A percentile compares a stretch with the other conserved stretches of the same genome.
Conservation (phyloP, 2,329 filamentous ascomycete species). For the Fusarium sp. region DNA sequence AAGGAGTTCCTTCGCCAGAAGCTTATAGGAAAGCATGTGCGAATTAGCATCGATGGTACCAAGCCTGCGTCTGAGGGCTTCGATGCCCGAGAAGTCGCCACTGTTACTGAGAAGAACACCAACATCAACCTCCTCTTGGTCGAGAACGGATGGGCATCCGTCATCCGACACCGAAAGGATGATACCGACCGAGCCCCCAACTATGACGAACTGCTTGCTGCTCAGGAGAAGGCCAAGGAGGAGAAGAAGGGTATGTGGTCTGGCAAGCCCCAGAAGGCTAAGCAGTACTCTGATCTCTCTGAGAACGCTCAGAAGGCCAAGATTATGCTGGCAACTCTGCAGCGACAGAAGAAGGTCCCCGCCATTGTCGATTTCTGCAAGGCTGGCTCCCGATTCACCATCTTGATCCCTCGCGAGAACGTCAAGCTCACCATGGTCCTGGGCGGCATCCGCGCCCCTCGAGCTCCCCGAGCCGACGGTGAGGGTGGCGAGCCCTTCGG, state of each 20-base stretch:
- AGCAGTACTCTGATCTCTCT: conserved; percentile 88
- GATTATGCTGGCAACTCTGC: conserved; percentile 87
- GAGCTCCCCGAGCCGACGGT: conserved; percentile 80
- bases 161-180: conserved; percentile 94
- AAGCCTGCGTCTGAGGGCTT: conserved; percentile 91
- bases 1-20: conserved; percentile 97
- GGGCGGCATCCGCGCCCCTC: conserved; percentile 90
- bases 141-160: conserved; percentile 92
- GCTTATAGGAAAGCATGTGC: conserved; percentile 95
- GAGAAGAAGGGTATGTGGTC: conserved; percentile 97
- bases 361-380: conserved; percentile 98
- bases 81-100: conserved; percentile 94
- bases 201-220: conserved; percentile 88
- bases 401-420: conserved; percentile 91
- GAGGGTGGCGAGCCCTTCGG: conserved; percentile 93
- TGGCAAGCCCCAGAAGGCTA: conserved; percentile 84
- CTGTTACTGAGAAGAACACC: conserved; percentile 84
- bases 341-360: conserved; percentile 91
- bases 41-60: conserved; percentile 88
- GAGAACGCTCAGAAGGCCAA: conserved; percentile 96
- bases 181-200: conserved; percentile 94
- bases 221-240: conserved; percentile 85
- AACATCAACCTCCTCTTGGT: conserved; percentile 88
- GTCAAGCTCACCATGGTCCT: conserved; percentile 96
- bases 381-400: conserved; percentile 92